A percentile compares a stretch with the other conserved stretches of the same genome.
phyloP scores from a whole-genome alignment of 495 filamentous ascomycete genomes.

The Hypoxylon fuscum region DNA sequence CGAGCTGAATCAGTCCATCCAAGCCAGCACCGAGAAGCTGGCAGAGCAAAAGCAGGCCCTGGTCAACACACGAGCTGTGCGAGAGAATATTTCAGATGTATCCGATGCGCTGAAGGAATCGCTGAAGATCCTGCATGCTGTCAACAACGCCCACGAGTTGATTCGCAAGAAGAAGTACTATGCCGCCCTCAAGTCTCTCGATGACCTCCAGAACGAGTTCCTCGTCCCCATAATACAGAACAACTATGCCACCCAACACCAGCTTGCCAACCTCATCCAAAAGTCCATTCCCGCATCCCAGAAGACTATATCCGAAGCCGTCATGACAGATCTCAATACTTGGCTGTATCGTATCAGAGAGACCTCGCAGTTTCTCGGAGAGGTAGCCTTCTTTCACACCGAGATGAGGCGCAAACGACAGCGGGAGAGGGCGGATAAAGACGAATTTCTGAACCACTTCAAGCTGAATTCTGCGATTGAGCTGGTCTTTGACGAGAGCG shows the following conservation, averaged over 20 bases:
- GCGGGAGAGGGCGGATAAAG: slow-evolving; percentile 76
- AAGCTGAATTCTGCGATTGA: slow-evolving; percentile 97
- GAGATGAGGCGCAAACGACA: slow-evolving; percentile 85
- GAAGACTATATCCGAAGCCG: slow-evolving; percentile 90
- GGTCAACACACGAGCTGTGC: slow-evolving; percentile 87
- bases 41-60: slow-evolving; percentile 93
- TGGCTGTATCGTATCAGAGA: slow-evolving; percentile 98
- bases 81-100: slow-evolving; percentile 98
- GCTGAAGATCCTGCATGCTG: slow-evolving; percentile 87
- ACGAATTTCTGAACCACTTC: slow-evolving; percentile 77
- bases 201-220: slow-evolving; percentile 96
- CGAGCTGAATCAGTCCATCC: slow-evolving; percentile 90
- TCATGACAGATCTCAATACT: slow-evolving; percentile 96
- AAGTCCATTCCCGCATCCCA: slow-evolving; percentile 93
- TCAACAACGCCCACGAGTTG: slow-evolving; percentile 94
- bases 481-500: slow-evolving; percentile 90
- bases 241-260: slow-evolving; percentile 90
- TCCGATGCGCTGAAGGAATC: slow-evolving; percentile 88
- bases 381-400: slow-evolving; percentile 97
- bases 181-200: slow-evolving; percentile 88
- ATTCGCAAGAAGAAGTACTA: slow-evolving; percentile 94
- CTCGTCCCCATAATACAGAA: slow-evolving; percentile 67
- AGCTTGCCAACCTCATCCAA: slow-evolving; percentile 95
- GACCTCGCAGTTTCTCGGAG: slow-evolving; percentile 91
- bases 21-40: slow-evolving; percentile 92